Percentiles rank a stretch among this genome's conserved stretches.
Evolutionary conservation across 495 filamentous ascomycete genomes (phyloP).

Genomic region (Jackrogersella minutella): DNA sequence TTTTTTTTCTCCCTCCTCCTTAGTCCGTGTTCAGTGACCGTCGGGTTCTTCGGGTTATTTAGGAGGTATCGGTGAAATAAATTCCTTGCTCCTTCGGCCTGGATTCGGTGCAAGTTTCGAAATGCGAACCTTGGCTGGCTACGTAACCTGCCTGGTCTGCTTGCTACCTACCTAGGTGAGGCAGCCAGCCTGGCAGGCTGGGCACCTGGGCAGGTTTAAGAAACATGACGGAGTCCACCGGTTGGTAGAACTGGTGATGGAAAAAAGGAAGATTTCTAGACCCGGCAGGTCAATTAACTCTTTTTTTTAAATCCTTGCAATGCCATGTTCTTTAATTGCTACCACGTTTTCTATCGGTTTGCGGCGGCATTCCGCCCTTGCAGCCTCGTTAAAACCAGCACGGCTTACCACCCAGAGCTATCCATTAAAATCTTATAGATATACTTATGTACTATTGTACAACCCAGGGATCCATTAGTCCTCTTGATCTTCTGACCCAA

Average conservation of each 20-base stretch:
- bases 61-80: conserved; percentile 27
- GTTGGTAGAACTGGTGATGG: conserved; percentile 7
- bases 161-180: conserved; percentile 26
- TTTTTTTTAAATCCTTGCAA: conserved; percentile 28
- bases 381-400: background rate
- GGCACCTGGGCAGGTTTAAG: background rate
- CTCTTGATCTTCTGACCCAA: conserved; percentile 35
- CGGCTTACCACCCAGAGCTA: too few relatives aligned
- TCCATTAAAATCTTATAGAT: background rate
- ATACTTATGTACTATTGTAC: too few relatives aligned
- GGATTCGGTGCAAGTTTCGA: conserved; percentile 5
- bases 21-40: background rate
- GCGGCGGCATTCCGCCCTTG: conserved; percentile 27
- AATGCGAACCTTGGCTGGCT: background rate
- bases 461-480: conserved; percentile 15
- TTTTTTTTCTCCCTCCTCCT: background rate
- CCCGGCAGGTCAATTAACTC: conserved; percentile 32
- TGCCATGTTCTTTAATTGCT: conserved; percentile 16
- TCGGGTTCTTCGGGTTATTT: conserved; percentile 11
- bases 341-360: conserved; percentile 30
- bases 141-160: background rate
- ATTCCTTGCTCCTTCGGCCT: conserved; percentile 13
- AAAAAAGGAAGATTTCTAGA: conserved; percentile 35
- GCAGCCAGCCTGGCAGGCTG: background rate
- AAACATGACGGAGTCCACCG: conserved; percentile 6